Conservation (phyloP, 352 stramenopile species). For the Globisporangium nagaii region DNA sequence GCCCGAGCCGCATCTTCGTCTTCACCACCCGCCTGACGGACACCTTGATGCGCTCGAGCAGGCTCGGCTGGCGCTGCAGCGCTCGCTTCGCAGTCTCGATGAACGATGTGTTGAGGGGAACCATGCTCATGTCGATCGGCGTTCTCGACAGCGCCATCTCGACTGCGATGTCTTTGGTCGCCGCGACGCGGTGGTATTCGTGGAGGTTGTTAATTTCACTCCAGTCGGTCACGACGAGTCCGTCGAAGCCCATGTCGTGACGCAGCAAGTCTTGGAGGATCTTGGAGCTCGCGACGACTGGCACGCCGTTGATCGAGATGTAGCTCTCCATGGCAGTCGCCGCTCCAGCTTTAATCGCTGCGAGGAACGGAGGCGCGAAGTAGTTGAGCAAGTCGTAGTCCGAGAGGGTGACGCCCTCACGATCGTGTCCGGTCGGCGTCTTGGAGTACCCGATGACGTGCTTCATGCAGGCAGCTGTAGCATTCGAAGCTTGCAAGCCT, state of each 20-base stretch:
- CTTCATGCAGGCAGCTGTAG: conserved; percentile 85
- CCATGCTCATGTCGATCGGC: conserved; percentile 91
- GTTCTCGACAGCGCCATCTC: conserved; percentile 66
- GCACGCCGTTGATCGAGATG: conserved; percentile 90
- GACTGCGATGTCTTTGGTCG: conserved; percentile 50
- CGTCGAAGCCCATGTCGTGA: conserved; percentile 81
- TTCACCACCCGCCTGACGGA: conserved; percentile 62
- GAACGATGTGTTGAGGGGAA: conserved; percentile 43
- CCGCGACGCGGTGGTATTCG: conserved; percentile 49
- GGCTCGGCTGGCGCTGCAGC: conserved; percentile 25
- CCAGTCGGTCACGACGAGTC: conserved; percentile 91
- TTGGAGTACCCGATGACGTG: conserved; percentile 88
- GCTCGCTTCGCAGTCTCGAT: conserved; percentile 42
- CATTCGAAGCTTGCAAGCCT: conserved; percentile 72
- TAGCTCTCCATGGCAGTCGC: conserved; percentile 94
- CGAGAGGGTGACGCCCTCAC: conserved; percentile 60
- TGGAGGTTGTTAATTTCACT: conserved; percentile 89
- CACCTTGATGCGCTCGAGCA: conserved; percentile 41
- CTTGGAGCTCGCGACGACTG: conserved; percentile 79
- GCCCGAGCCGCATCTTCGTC: conserved; percentile 63
- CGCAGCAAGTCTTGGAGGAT: conserved; percentile 82
- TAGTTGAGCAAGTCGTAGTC: conserved; percentile 82
- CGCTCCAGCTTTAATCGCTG: conserved; percentile 69
- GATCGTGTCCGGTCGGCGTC: conserved; percentile 78
- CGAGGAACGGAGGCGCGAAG: conserved; percentile 82